phyloP scores from a whole-genome alignment of 495 filamentous ascomycete species.

The Alectoria sarmentosa region DNA sequence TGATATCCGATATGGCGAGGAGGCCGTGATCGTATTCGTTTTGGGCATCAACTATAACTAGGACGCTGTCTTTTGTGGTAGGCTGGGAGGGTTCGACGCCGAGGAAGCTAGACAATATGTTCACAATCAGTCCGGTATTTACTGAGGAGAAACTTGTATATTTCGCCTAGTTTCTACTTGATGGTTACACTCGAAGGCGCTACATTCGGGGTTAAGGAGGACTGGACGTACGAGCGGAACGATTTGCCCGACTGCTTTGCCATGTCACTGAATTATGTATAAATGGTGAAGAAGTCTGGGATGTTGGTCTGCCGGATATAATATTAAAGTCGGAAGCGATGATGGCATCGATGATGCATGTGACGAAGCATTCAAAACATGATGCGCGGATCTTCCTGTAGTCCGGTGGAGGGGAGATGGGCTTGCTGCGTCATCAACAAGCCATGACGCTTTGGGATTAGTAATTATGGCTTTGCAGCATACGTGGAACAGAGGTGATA shows the following conservation, averaged over 20 bases:
- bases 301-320: no score
- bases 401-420: background rate
- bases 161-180: no score
- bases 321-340: no score
- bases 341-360: no score
- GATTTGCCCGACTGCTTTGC: constrained; percentile 14
- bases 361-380: no score
- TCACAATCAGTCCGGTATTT: no score
- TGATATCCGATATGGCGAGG: constrained; percentile 44
- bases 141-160: no score
- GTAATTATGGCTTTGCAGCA: no score
- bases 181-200: background rate
- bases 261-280: no score
- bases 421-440: background rate
- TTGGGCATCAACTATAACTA: constrained; percentile 61
- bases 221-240: constrained; percentile 3
- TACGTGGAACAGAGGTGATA: no score
- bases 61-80: constrained; percentile 43
- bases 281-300: no score
- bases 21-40: constrained; percentile 52
- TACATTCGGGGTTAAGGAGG: background rate
- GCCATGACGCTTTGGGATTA: background rate
- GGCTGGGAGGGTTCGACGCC: constrained; percentile 37
- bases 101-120: background rate
- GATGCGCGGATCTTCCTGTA: background rate